Evolutionary conservation across 2,329 filamentous ascomycete genomes (phyloP).

Genomic region (Canariomyces notabilis): DNA sequence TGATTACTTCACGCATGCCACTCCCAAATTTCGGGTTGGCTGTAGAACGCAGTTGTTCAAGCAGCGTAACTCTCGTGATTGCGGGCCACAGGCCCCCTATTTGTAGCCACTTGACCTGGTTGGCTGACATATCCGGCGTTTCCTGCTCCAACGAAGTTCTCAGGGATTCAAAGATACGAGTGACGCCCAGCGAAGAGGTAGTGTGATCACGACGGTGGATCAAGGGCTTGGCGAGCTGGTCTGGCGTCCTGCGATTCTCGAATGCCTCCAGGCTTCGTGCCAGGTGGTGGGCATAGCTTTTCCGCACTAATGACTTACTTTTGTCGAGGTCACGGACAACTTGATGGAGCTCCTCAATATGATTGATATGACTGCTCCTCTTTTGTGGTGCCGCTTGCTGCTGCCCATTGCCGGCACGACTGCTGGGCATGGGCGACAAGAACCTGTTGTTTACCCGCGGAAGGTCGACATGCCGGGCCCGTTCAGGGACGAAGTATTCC

Average conservation of each 20-base stretch:
- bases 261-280: slow-evolving; percentile 28
- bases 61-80: slow-evolving; percentile 37
- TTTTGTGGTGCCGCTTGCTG: slow-evolving; percentile 1
- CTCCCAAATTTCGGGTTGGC: slow-evolving; percentile 27
- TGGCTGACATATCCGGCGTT: slow-evolving; percentile 1
- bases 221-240: slow-evolving; percentile 13
- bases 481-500: not conserved
- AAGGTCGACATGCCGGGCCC: slow-evolving; percentile 9
- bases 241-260: slow-evolving; percentile 9
- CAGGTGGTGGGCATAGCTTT: slow-evolving; percentile 30
- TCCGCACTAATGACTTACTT: slow-evolving; percentile 23
- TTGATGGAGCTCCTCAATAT: slow-evolving; percentile 24
- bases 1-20: slow-evolving; percentile 36
- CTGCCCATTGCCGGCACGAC: slow-evolving; percentile 3
- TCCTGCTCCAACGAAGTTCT: slow-evolving; percentile 4
- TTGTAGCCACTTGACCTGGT: slow-evolving; percentile 36
- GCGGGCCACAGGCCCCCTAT: slow-evolving; percentile 42
- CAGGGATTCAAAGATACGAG: slow-evolving; percentile 3
- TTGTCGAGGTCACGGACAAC: slow-evolving; percentile 30
- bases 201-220: slow-evolving; percentile 5
- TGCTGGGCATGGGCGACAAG: not conserved
- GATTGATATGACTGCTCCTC: not conserved
- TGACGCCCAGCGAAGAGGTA: not conserved
- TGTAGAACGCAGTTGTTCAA: slow-evolving; percentile 43
- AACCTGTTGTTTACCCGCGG: slow-evolving; percentile 8